Base-by-base conservation (phyloP, 805 yeast species). In the Pichia insulana region DNA sequence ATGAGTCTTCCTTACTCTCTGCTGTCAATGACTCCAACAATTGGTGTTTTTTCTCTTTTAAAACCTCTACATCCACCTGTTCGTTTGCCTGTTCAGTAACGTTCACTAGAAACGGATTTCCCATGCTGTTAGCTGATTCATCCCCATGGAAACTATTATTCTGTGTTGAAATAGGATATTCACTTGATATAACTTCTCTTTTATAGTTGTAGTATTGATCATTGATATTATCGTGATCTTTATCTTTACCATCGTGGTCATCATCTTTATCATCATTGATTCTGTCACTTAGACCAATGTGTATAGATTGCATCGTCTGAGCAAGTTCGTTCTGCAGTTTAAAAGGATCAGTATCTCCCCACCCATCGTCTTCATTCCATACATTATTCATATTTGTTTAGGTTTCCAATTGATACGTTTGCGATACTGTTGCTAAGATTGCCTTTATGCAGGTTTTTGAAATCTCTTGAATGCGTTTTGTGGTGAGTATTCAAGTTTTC, bases 1-100 rank as follows among this genome's bases (percentile, higher is more conserved):
- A 38, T 9, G 36, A 18, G 25, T 30, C 36, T 11, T 30, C 12
- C 10, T 4, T 32, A 4, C 36, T 25, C 3, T 42, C 48, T 9
- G 27, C 36, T 4, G 46, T 66, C 34, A 79, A 61, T 15, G 71
- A 67, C 2, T 73, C 62, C 22, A 78, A 41, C 46, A 66, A 48
- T 18, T 56, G 53, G 35, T 57, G 63, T 42, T 59, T 64, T 36
- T 71, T 52, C 43, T 67, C 55, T 25, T 53, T 56, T 20, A 64
- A 39, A 18, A 45, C 33, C 27, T 52, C 53, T 1, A 51, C 33
- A 41, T 48, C 50, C 19, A 47, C 47, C 15, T n/a, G 13, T n/a
- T 28, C 31, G 4, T n/a, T 6, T 6, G 4, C 31, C 6, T 11
- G 31, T 28, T 28, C 13, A 5, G 13, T 6, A 28, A 6, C 31